Evolutionary conservation across 208 protist genomes (phyloP), one percentile per base, ranked within the genome.

Genomic region (Acanthamoeba healyi): DNA sequence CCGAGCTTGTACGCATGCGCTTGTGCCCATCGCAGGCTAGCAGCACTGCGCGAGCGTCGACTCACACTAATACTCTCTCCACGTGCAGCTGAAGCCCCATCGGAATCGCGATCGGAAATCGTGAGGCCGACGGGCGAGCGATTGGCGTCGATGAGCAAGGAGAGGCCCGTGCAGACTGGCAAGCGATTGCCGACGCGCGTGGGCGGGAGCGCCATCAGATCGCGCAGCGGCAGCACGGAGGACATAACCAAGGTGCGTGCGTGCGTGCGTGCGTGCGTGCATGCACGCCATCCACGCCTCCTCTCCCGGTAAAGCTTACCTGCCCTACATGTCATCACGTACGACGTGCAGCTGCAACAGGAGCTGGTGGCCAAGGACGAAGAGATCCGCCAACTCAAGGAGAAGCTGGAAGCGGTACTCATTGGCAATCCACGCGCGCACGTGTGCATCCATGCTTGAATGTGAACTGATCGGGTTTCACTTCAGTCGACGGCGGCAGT

Each of bases 131-230:
- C 32, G 7, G n/a, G 26, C 17, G 77, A n/a, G 40, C 40, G 77
- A 1, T 54, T 86, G 38, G 44, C 44, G 9, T 86, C 77, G 49
- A 49, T 86, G 77, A 86, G 44, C 49, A 49, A 61, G 77, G 77
- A 86, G 24, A 14, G 36, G 10, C 77, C 77, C 26, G 36, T 58
- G 49, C 77, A 86, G 49, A 56, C 44, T n/a, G 77, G 77, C 40
- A 86, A 86, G 49, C 29, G 77, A 61, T 38, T n/a, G 38, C 77
- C 77, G 12, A 86, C 77, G 44, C 40, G 49, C 38, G 49, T 49
- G 44, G 49, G 77, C 77, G 49, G 77, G 26, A 86, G 77, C 77
- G 10, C 36, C 77, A 86, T 86, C 77, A 44, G 44, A 29, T n/a
- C 77, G 26, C 40, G 44, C 40, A 44, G 38, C 40, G 17, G 12